phyloP scores from a whole-genome alignment of 2,329 filamentous ascomycete genomes.

The Tolypocladium tropicale region DNA sequence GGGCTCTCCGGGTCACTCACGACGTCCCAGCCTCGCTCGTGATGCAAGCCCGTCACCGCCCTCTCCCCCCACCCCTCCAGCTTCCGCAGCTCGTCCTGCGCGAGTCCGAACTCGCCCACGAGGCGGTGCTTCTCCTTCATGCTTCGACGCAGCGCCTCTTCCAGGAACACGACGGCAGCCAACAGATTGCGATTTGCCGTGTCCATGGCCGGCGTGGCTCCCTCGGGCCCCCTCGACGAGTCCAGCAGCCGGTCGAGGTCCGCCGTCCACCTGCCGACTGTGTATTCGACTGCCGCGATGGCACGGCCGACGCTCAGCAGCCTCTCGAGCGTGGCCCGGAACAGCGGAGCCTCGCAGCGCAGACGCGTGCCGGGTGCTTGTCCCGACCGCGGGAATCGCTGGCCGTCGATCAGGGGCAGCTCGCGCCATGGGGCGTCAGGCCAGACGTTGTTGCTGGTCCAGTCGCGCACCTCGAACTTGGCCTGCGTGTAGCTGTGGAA shows the following conservation, averaged over 20 bases:
- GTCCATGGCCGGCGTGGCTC: not conserved
- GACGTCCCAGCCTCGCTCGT: not conserved
- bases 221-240: too few species aligned
- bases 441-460: not conserved
- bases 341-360: not conserved
- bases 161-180: not conserved
- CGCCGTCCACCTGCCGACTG: not conserved
- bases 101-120: not conserved
- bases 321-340: not conserved
- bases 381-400: not conserved
- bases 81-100: not conserved
- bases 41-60: not conserved
- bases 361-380: not conserved
- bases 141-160: not conserved
- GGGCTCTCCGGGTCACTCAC: not conserved
- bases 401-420: not conserved
- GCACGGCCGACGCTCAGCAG: not conserved
- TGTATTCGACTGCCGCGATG: not conserved
- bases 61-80: not conserved
- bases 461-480: not conserved
- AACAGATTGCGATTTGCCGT: not conserved
- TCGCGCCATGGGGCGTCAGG: not conserved
- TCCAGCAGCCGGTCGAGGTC: not conserved
- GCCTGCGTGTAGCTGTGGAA: slow-evolving; percentile 12
- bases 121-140: not conserved